phyloP scores from a whole-genome alignment of 192 early-diverging fungal species.

The Coemansia aciculifera region DNA sequence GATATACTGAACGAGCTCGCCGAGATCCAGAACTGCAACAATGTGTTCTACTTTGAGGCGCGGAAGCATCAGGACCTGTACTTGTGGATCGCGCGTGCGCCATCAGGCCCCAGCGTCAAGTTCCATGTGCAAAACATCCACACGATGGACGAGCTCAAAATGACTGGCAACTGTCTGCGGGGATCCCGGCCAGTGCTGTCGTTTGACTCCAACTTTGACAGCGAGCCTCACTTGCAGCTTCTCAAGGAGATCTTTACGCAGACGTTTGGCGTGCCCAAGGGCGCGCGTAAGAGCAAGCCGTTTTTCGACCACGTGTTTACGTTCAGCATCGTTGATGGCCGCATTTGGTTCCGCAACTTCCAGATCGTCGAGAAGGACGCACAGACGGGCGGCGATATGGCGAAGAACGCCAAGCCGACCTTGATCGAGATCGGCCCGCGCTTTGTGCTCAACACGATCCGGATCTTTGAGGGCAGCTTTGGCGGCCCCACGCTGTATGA shows the following conservation, averaged over 20 bases:
- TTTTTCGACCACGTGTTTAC: slow-evolving; percentile 95
- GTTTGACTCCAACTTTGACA: slow-evolving; percentile 93
- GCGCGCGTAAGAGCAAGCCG: slow-evolving; percentile 88
- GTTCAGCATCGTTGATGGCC: slow-evolving; percentile 83
- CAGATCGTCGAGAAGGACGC: slow-evolving; percentile 78
- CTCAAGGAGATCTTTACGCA: slow-evolving; percentile 95
- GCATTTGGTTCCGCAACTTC: slow-evolving; percentile 97
- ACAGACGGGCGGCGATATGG: slow-evolving; percentile 58
- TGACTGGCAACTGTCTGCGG: slow-evolving; percentile 98
- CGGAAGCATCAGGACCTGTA: slow-evolving; percentile 91
- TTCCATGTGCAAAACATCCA: slow-evolving; percentile 97
- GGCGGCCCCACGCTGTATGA: slow-evolving; percentile 89
- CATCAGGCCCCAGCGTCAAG: slow-evolving; percentile 92
- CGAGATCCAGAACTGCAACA: slow-evolving; percentile 98
- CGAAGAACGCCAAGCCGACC: slow-evolving; percentile 68
- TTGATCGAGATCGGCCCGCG: slow-evolving; percentile 96
- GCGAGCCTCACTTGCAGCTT: slow-evolving; percentile 77
- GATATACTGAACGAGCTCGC: slow-evolving; percentile 90
- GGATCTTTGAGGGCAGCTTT: slow-evolving; percentile 95
- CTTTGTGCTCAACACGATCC: slow-evolving; percentile 89
- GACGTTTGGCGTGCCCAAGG: slow-evolving; percentile 86
- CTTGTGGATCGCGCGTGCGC: slow-evolving; percentile 93
- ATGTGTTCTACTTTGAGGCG: slow-evolving; percentile 94
- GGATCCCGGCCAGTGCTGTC: slow-evolving; percentile 93
- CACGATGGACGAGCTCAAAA: slow-evolving; percentile 98